Evolutionary conservation across 805 yeast genomes (phyloP).

Genomic region (Isabelozyma heimii): DNA sequence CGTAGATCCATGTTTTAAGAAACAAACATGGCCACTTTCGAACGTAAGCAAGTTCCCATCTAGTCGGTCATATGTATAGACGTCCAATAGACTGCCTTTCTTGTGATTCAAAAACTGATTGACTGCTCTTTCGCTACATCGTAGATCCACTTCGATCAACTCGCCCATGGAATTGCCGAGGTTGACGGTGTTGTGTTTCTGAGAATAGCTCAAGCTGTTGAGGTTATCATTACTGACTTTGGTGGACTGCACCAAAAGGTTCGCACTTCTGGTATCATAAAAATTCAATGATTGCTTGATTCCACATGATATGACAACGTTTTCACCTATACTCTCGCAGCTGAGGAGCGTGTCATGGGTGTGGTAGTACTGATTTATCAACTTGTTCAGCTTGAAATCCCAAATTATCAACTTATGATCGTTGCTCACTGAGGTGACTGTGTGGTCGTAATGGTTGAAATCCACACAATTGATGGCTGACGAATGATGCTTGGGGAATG

Average conservation of each 20-base stretch:
- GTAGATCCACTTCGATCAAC: conserved; percentile 16
- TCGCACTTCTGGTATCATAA: conserved; percentile 17
- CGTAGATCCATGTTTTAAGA: neutral
- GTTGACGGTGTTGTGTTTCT: conserved; percentile 11
- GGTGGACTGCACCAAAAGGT: conserved; percentile 10
- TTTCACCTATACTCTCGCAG: conserved; percentile 14
- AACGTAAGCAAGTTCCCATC: conserved; percentile 4
- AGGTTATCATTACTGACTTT: conserved; percentile 22
- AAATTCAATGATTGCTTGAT: conserved; percentile 17
- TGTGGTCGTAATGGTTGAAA: conserved; percentile 7
- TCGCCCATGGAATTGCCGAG: neutral
- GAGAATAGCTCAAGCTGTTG: conserved; percentile 13
- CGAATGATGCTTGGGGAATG: conserved; percentile 15
- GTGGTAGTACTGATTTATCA: neutral
- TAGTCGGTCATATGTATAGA: neutral
- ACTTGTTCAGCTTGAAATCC: neutral
- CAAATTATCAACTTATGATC: neutral
- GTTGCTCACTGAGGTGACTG: conserved; percentile 1
- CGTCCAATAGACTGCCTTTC: conserved; percentile 7
- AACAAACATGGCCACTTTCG: conserved; percentile 4
- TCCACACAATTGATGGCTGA: conserved; percentile 14
- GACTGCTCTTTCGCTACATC: conserved; percentile 10
- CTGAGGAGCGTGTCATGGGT: conserved; percentile 16
- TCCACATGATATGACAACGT: conserved; percentile 24
- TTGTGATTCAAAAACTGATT: conserved; percentile 5